Base-by-base conservation (phyloP, 768 basidiomycete genomes). In the Sporobolomyces phaffii region DNA sequence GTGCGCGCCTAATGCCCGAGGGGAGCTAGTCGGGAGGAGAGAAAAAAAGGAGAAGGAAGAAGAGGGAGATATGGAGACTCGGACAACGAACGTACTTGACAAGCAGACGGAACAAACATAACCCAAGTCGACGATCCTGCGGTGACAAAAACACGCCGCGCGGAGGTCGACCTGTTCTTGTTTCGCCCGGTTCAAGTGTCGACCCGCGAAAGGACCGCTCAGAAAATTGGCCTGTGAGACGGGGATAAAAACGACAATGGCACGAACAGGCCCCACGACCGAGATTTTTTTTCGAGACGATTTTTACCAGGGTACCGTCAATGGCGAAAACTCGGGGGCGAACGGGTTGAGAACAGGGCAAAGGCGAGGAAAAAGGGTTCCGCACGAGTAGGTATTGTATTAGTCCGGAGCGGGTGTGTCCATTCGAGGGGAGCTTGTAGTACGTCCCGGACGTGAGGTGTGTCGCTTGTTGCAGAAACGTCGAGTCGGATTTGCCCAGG, bases 21-120 rank as follows among this genome's bases (percentile, higher is more conserved):
- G 28, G 50, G 22, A 8, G 22, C 1, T 10, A 58, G 18, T 24
- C 15, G 3, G 11, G 17, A 15, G 18, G 26, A 45, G 22, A 17
- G 22, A 28, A 49, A 24, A 13, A 24, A 31, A 59, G 22, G 45
- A 51, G 8, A 47, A 1, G 10, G n/a, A n/a, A n/a, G n/a, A n/a
- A n/a, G n/a, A n/a, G n/a, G n/a, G n/a, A n/a, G n/a, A n/a, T n/a
- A n/a, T n/a, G n/a, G n/a, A n/a, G n/a, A n/a, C n/a, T n/a, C n/a
- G n/a, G n/a, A n/a, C n/a, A n/a, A n/a, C n/a, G n/a, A n/a, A 49
- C 62, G 11, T 45, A 72, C 70, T 98, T 31, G 91, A 94, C 34
- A 99, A 79, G 77, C 96, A 99, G 36, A 99, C 92, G n/a, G 91
- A 94, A 77, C 96, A 99, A 26, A 99, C 92, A 73, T 92, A 99